phyloP scores from a whole-genome alignment of 371 early-diverging fungal genomes.

The Lichtheimia ramosa region DNA sequence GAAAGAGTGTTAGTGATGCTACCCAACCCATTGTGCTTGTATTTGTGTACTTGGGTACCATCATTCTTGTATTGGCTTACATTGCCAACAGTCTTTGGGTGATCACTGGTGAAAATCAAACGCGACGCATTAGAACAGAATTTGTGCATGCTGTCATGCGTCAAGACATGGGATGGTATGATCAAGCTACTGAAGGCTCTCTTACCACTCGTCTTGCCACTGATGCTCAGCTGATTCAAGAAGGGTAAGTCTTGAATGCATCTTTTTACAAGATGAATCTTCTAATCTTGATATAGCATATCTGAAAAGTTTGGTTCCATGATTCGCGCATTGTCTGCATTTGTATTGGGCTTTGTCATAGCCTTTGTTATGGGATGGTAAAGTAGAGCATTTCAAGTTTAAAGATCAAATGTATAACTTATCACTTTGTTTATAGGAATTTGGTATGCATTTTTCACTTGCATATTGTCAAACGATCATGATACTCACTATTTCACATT shows the following conservation, averaged over 20 bases:
- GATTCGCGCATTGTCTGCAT: slow-evolving; percentile 63
- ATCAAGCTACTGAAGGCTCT: slow-evolving; percentile 60
- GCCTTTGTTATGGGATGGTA: slow-evolving; percentile 78
- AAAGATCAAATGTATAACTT: too few species aligned
- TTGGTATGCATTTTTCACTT: slow-evolving; percentile 73
- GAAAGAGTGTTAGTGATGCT: slow-evolving; percentile 1
- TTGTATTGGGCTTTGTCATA: slow-evolving; percentile 75
- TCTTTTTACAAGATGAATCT: too few species aligned
- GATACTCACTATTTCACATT: slow-evolving; percentile 57
- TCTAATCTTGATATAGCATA: slow-evolving; percentile 47
- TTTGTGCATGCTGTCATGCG: slow-evolving; percentile 72
- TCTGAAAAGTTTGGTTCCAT: slow-evolving; percentile 75
- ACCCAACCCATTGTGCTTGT: slow-evolving; percentile 18
- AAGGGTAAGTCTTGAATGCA: slow-evolving; percentile 38
- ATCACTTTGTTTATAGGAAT: slow-evolving; percentile 30
- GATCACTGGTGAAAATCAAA: slow-evolving; percentile 15
- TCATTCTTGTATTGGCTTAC: slow-evolving; percentile 18
- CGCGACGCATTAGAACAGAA: slow-evolving; percentile 51
- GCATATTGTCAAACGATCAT: slow-evolving; percentile 40
- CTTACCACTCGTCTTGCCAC: slow-evolving; percentile 65
- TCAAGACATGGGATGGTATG: slow-evolving; percentile 88
- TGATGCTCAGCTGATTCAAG: slow-evolving; percentile 69
- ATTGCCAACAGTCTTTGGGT: slow-evolving; percentile 21
- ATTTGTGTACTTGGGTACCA: slow-evolving; percentile 22
- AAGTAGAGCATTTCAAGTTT: too few species aligned